A percentile compares a stretch with the other conserved stretches of the same genome.
Conservation (phyloP, 2,329 filamentous ascomycete species). For the Diaporthe citrichinensis region DNA sequence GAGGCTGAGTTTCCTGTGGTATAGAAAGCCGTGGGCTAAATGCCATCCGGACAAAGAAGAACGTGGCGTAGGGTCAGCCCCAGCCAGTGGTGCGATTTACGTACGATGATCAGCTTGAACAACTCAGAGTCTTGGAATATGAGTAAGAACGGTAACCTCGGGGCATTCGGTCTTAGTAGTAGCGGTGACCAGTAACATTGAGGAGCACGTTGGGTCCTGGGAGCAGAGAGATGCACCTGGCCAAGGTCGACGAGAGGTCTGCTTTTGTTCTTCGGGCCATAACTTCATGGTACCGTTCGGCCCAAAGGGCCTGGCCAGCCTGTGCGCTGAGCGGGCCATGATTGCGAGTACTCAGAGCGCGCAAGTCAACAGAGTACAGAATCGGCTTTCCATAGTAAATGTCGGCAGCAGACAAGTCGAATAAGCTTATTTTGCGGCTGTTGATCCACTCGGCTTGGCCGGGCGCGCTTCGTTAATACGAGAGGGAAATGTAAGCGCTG, state of each 20-base stretch:
- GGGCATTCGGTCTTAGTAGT: constrained; percentile 1
- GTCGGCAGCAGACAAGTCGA: background rate
- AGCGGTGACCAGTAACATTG: background rate
- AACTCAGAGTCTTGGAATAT: background rate
- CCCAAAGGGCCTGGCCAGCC: too few relatives aligned
- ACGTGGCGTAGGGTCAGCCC: constrained; percentile 11
- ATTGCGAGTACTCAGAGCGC: too few relatives aligned
- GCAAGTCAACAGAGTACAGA: background rate
- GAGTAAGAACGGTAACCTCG: background rate
- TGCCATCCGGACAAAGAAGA: background rate
- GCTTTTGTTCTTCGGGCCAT: background rate
- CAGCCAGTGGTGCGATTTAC: constrained; percentile 4
- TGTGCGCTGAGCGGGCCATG: too few relatives aligned
- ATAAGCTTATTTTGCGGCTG: constrained; percentile 37
- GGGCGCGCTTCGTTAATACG: background rate
- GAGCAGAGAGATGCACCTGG: background rate
- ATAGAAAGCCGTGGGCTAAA: background rate
- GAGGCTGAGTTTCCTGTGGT: constrained; percentile 18
- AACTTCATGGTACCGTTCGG: background rate
- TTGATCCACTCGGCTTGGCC: constrained; percentile 32
- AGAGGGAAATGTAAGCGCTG: background rate
- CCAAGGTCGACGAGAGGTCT: background rate
- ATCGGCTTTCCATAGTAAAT: background rate
- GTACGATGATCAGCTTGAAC: constrained; percentile 10
- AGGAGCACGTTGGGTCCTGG: background rate